Percentiles rank a stretch among this genome's conserved stretches.
Evolutionary conservation across 140 eudicot genomes (phyloP).

Genomic region (Flaveria floridana): DNA sequence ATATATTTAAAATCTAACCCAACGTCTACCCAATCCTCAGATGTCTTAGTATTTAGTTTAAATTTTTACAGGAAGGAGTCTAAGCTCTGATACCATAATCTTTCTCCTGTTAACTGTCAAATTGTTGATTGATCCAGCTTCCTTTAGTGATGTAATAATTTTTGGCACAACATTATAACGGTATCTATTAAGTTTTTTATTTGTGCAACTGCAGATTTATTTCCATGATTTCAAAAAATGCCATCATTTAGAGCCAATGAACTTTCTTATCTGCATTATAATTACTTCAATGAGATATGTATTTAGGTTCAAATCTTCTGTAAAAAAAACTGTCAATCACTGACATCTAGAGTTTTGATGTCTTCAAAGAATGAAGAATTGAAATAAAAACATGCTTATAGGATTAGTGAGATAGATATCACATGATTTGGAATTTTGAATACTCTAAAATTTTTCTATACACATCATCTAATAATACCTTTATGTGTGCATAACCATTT

Average conservation of each 20-base stretch:
- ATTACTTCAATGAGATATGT: constrained; percentile 13
- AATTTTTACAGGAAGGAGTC: too few species aligned
- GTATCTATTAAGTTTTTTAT: constrained; percentile 4
- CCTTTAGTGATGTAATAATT: neutral
- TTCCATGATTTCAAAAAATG: constrained; percentile 10
- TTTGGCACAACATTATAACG: neutral
- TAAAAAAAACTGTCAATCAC: neutral
- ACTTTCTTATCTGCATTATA: neutral
- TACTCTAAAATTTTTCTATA: neutral
- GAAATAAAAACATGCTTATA: neutral
- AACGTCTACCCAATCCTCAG: neutral
- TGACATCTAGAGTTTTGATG: neutral
- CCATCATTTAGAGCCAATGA: constrained; percentile 13
- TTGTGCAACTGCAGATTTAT: constrained; percentile 13
- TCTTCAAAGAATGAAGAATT: neutral
- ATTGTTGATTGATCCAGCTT: constrained; percentile 9
- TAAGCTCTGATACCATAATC: neutral
- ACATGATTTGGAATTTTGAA: neutral
- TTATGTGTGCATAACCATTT: neutral
- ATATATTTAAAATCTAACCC: neutral
- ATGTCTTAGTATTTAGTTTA: neutral
- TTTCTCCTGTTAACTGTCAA: neutral
- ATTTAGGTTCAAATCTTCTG: neutral
- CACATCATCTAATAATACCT: constrained; percentile 10
- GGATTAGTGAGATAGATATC: neutral